A percentile compares a stretch with the other conserved stretches of the same genome.
These are phyloP conservation scores for Rossbeevera mucosa DNA, from an alignment of 768 basidiomycete genomes.

Conservation along the genomic window DNA sequence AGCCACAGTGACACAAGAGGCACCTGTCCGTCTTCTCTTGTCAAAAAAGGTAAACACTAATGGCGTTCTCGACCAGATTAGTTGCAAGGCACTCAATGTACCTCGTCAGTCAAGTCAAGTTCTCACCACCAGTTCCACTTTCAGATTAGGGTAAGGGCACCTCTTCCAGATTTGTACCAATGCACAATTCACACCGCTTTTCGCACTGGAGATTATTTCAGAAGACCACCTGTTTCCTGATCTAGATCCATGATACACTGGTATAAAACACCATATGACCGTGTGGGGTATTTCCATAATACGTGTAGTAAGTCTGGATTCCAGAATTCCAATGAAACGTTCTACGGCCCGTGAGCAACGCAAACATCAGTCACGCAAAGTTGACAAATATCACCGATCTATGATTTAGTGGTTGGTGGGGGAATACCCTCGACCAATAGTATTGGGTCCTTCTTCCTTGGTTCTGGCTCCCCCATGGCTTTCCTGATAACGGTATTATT, in stretches of 20 bases:
- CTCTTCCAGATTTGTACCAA: too few relatives aligned
- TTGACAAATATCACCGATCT: constrained; percentile 4
- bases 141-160: too few relatives aligned
- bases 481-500: constrained; percentile 55
- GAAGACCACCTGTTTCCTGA: background rate
- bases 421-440: constrained; percentile 26
- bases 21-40: too few relatives aligned
- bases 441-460: constrained; percentile 18
- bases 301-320: background rate
- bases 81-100: constrained; percentile 6
- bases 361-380: background rate
- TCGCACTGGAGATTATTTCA: background rate
- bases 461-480: constrained; percentile 58
- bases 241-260: background rate
- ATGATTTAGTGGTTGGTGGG: constrained; percentile 25
- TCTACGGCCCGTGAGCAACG: background rate
- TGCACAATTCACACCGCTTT: too few relatives aligned
- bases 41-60: too few relatives aligned
- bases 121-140: background rate
- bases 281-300: background rate
- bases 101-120: background rate
- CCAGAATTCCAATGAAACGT: background rate
- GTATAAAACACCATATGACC: background rate
- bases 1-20: too few relatives aligned
- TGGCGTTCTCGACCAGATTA: background rate